Conservation (phyloP, 768 basidiomycete species). For the Sarcodon aspratus region DNA sequence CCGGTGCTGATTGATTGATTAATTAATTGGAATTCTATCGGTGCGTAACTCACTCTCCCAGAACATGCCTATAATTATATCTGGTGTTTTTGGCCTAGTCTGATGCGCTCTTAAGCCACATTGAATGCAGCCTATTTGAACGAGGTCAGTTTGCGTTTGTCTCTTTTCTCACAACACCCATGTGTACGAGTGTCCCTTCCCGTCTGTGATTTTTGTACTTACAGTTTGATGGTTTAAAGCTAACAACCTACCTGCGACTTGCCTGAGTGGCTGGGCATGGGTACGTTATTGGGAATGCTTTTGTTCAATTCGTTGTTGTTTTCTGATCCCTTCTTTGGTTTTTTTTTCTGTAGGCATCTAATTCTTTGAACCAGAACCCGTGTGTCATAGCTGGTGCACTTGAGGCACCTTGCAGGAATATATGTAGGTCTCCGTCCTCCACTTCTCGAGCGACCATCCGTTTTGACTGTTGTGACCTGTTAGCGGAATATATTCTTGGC, state of each 20-base stretch:
- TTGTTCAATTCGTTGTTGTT: no score
- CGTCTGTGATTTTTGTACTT: not conserved
- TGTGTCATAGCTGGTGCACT: not conserved
- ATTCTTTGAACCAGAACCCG: not conserved
- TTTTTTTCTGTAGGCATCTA: not conserved
- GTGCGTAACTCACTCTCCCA: no score
- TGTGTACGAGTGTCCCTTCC: not conserved
- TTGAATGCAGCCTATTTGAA: no score
- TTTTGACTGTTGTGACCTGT: not conserved
- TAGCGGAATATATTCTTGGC: not conserved
- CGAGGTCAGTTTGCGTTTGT: not conserved
- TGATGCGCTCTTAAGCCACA: no score
- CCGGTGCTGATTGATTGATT: no score
- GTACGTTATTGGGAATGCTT: not conserved
- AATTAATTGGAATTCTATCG: no score
- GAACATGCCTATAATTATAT: no score
- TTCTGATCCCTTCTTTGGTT: no score
- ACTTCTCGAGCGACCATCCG: not conserved
- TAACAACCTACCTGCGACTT: not conserved
- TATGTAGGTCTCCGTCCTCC: not conserved
- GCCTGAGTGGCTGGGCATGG: not conserved
- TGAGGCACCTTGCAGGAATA: not conserved
- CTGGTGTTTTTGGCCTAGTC: no score
- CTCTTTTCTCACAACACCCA: not conserved
- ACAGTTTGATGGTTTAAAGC: not conserved